Base-by-base conservation (phyloP, 768 basidiomycete genomes). In the Lactifluus hygrophoroides region DNA sequence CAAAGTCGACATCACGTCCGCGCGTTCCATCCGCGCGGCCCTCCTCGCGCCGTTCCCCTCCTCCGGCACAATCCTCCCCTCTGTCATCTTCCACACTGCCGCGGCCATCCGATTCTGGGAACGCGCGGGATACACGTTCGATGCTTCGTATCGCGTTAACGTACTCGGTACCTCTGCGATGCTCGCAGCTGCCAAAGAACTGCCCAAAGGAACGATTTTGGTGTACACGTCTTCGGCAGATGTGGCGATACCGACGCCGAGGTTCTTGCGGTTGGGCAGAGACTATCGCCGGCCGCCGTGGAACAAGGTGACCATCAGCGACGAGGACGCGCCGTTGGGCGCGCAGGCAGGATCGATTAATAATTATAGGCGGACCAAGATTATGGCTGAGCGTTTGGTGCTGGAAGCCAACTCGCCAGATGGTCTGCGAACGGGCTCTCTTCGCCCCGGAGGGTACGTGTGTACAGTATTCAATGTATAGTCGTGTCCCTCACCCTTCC, bases 341-440 rank as follows among this genome's bases (percentile, higher is more conserved):
- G 72, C 71, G 58, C 72, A 74, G 2, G 68, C 68, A 0, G 64
- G 66, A 16, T 67, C 72, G 0, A 63, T 77, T 28, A 78, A 77
- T 64, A 76, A 76, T 25, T 85, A 85, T 66, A 77, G 79, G 64
- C 72, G 74, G 40, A 80, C 81, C 42, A 84, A 84, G 67, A 74
- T 75, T 10, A 64, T 74, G 53, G 81, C 80, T 1, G 82, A 84
- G 67, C 70, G 75, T 64, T 68, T 81, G 37, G 78, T 84, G 5
- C 67, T 79, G n/a, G 71, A 69, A 0, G 80, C 81, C n/a, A 81
- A 82, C 64, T 75, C 73, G 5, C 66, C 72, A 51, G 71, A 71
- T 5, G 74, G 74, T 9, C 67, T 84, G 11, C 67, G 73, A 49
- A 82, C 82, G 3, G 80, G 69, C 1, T 67, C 70, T 23, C 50